Evolutionary conservation across 2,329 filamentous ascomycete genomes (phyloP), one percentile per base, ranked within the genome.

Genomic region (Bipolaris oryzae): DNA sequence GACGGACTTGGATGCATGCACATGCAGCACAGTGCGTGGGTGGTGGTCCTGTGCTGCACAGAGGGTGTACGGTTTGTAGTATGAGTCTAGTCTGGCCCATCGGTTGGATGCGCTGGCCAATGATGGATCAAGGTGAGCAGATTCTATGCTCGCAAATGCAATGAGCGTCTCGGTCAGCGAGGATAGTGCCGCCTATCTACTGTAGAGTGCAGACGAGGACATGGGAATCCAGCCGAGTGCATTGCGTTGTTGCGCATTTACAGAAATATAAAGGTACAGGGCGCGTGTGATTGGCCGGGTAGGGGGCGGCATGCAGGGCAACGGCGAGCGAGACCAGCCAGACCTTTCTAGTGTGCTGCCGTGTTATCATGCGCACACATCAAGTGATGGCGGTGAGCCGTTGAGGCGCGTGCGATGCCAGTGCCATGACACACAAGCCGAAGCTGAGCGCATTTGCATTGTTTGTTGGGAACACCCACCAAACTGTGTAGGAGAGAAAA

Each of bases 331-430:
- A 31, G 28, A 31, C 28, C 28, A 31, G 28, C 49, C 15, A 51
- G 39, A 51, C 39, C 11, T 15, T 13, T 44, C 41, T 51, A 51
- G 49, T 51, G 48, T 21, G 31, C 39, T 35, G 39, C 31, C n/a
- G 39, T 21, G 31, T 37, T 51, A 51, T 51, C 49, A 51, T 37
- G 49, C 31, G 49, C 49, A 34, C 20, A 35, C 28, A 18, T 43
- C 15, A 34, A 42, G 38, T 42, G 49, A 43, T 44, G 39, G 49
- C 49, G 49, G 49, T 51, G 49, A 44, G 33, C 1, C 25, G 33
- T 23, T n/a, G 15, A 31, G 3, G 45, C 34, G 33, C 34, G 34
- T 28, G 15, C 21, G 9, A 21, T 49, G 16, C 13, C 34, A 10
- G 3, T 31, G 23, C 18, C n/a, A 16, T 10, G 35, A 21, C 11